Base-by-base conservation (phyloP, 2,329 filamentous ascomycete genomes). In the Fusarium floridanum region DNA sequence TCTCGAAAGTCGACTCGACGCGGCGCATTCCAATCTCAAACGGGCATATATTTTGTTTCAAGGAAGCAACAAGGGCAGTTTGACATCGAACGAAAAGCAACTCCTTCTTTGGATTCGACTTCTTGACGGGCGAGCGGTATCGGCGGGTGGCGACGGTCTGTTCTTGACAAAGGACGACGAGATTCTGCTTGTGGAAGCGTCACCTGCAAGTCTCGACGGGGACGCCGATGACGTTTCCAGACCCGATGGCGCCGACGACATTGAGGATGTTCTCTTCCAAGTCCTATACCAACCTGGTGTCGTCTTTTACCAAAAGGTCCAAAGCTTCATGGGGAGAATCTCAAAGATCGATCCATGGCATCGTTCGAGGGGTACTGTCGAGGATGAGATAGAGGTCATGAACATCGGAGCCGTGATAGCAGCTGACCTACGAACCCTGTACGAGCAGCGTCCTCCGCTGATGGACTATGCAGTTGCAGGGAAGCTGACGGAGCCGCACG, bases 351-450 rank as follows among this genome's bases (percentile, higher is more conserved):
- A 90, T 65, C 88, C 85, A 1, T 90, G 87, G 86, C 88, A 90
- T 76, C 85, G 88, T 12, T 85, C 84, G 27, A 84, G 88, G 9
- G 88, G 88, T 6, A 90, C 88, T 0, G 88, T 90, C 11, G 85
- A 89, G 60, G 88, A 90, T 74, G 88, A 90, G 80, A 89, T 86
- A 2, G 88, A 90, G 66, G 88, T 90, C 2, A 90, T 90, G 87
- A 85, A 85, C 36, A 83, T 88, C 55, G 88, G 85, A 2, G 84
- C 86, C 2, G 81, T 84, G 61, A 90, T 90, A 59, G 82, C 85
- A 4, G 81, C 82, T 16, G 88, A 90, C 74, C 80, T 90, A 9
- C 83, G 85, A n/a, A 80, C 82, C 2, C 78, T 91, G 2, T 88
- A 88, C 74, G 84, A 86, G 3, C 82, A 86, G 39, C 83, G 88